Conservation (phyloP, 768 basidiomycete species). For the Termitomyces sp. region DNA sequence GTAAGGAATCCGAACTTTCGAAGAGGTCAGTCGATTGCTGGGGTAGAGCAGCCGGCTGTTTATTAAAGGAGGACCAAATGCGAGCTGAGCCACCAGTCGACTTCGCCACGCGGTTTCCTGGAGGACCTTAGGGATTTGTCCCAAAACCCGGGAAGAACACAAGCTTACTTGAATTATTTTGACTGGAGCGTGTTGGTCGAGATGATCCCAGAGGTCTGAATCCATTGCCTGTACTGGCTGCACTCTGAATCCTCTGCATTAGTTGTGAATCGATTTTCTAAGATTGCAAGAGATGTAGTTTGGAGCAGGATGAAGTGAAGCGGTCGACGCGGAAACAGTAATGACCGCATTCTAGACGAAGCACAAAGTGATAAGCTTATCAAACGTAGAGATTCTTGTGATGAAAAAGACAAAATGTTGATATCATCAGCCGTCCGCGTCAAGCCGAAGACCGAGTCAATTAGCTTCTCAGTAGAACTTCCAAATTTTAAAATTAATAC, state of each 20-base stretch:
- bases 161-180: not conserved
- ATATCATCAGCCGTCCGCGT: not conserved
- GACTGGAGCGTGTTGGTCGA: not conserved
- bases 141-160: too few species aligned
- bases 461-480: not conserved
- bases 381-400: not conserved
- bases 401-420: not conserved
- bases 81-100: not conserved
- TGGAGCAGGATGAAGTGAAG: not conserved
- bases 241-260: not conserved
- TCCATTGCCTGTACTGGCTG: not conserved
- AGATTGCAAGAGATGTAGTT: not conserved
- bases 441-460: not conserved
- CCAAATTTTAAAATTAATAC: not conserved
- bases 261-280: not conserved
- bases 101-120: not conserved
- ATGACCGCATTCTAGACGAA: not conserved
- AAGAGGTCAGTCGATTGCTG: not conserved
- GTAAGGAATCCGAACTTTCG: not conserved
- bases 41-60: not conserved
- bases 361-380: not conserved
- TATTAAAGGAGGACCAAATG: not conserved
- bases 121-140: not conserved
- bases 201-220: not conserved
- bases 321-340: not conserved